Evolutionary conservation across 768 basidiomycete species (phyloP).

Genomic region (Amanita muscaria): DNA sequence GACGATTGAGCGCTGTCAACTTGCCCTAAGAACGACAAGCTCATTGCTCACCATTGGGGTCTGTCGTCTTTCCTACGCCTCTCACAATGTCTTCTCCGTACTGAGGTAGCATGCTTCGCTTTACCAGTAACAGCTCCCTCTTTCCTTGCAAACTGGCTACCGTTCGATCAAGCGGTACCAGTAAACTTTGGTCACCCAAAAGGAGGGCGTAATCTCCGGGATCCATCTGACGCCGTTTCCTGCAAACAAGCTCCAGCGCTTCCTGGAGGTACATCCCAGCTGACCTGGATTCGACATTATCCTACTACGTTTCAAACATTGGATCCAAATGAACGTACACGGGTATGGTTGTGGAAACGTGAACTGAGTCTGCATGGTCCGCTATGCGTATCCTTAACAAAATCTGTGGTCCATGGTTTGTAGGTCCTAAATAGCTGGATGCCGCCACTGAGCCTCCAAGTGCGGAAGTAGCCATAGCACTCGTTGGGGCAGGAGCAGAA

Average conservation of each 20-base stretch:
- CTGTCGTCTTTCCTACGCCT: slow-evolving; percentile 63
- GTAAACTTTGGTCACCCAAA: slow-evolving; percentile 55
- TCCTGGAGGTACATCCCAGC: slow-evolving; percentile 97
- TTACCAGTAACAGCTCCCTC: slow-evolving; percentile 73
- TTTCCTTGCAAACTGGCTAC: slow-evolving; percentile 93
- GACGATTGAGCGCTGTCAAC: not conserved
- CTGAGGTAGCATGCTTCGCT: slow-evolving; percentile 63
- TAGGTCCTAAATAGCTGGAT: slow-evolving; percentile 62
- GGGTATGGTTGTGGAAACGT: slow-evolving; percentile 83
- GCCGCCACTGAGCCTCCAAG: slow-evolving; percentile 37
- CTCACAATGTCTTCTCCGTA: slow-evolving; percentile 64
- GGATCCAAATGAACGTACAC: slow-evolving; percentile 52
- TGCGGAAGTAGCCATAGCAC: slow-evolving; percentile 37
- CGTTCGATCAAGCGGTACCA: slow-evolving; percentile 88
- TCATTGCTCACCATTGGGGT: slow-evolving; percentile 74
- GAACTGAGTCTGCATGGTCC: slow-evolving; percentile 73
- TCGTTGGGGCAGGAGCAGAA: slow-evolving; percentile 31
- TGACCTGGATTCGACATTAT: slow-evolving; percentile 54
- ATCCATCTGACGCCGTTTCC: slow-evolving; percentile 54
- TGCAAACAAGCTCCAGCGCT: slow-evolving; percentile 78
- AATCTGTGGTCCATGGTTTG: slow-evolving; percentile 69
- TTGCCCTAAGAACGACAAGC: too few species aligned
- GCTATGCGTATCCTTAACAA: slow-evolving; percentile 78
- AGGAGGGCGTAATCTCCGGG: slow-evolving; percentile 81
- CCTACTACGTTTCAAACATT: not conserved